Percentiles rank a stretch among this genome's conserved stretches.
These are phyloP conservation scores for Teratosphaeria zuluensis DNA, from an alignment of 2,329 filamentous ascomycete genomes.

Conservation along the genomic window DNA sequence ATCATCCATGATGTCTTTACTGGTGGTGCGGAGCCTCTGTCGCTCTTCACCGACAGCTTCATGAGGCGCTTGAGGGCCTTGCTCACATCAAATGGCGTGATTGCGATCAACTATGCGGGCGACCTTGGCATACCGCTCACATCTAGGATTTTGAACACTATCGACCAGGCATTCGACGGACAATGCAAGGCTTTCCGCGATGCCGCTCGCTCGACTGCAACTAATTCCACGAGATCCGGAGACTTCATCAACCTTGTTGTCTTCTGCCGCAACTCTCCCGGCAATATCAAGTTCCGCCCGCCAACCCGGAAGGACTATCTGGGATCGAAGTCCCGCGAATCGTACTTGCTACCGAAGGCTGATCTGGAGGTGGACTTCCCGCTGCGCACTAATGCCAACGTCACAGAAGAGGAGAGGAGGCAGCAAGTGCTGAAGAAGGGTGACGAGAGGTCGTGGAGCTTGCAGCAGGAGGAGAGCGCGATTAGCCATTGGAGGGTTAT, in stretches of 20 bases:
- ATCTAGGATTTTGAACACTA: constrained; percentile 70
- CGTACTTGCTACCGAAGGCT: constrained; percentile 61
- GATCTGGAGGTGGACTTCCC: constrained; percentile 49
- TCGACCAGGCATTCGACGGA: constrained; percentile 70
- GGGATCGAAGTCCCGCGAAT: constrained; percentile 57
- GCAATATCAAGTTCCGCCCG: constrained; percentile 49
- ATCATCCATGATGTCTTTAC: constrained; percentile 98
- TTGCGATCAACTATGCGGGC: constrained; percentile 95
- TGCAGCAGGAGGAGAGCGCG: constrained; percentile 67
- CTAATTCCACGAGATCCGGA: constrained; percentile 24
- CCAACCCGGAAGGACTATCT: constrained; percentile 59
- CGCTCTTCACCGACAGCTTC: constrained; percentile 82
- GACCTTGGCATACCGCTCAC: constrained; percentile 71
- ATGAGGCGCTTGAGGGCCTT: constrained; percentile 60
- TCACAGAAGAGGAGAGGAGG: constrained; percentile 20
- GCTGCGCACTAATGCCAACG: neutral
- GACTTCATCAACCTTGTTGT: constrained; percentile 96
- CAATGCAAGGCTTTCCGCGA: constrained; percentile 83
- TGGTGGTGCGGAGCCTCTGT: constrained; percentile 80
- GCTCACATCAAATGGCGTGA: constrained; percentile 66
- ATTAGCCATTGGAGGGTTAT: constrained; percentile 86
- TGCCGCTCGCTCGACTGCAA: constrained; percentile 39
- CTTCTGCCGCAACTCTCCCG: constrained; percentile 66
- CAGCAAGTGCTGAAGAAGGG: constrained; percentile 40
- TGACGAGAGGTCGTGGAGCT: constrained; percentile 56